These are phyloP conservation scores for Arachis stenosperma DNA, from an alignment of 306 rosid species.

Conservation along the genomic window DNA sequence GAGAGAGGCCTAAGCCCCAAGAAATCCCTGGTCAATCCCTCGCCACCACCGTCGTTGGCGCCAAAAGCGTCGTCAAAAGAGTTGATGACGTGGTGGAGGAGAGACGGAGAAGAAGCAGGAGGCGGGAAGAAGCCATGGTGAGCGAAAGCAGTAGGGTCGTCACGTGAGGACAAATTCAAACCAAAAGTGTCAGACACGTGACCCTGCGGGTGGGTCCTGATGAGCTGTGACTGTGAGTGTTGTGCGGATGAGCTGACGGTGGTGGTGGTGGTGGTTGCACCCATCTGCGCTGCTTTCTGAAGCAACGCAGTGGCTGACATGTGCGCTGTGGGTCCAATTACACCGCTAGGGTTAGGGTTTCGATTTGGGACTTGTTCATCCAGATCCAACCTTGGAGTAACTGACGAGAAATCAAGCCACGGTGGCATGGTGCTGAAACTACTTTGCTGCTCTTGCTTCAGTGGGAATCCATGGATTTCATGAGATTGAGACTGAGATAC, in stretches of 20 bases:
- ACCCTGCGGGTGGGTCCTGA: not conserved
- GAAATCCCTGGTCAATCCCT: conserved; percentile 71
- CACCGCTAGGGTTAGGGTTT: conserved; percentile 54
- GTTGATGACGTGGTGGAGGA: conserved; percentile 44
- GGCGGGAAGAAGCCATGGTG: not conserved
- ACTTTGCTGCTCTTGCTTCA: conserved; percentile 56
- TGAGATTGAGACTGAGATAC: not conserved
- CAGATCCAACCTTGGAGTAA: too few relatives aligned
- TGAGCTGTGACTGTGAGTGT: not conserved
- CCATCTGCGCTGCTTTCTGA: conserved; percentile 85
- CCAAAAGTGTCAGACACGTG: not conserved
- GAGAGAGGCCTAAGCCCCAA: conserved; percentile 69
- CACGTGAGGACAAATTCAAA: not conserved
- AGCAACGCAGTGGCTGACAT: conserved; percentile 87
- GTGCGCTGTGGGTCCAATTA: conserved; percentile 50
- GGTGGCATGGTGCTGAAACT: conserved; percentile 45
- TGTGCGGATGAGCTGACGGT: not conserved
- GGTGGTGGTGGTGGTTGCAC: conserved; percentile 49
- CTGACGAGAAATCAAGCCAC: not conserved
- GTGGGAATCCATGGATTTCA: not conserved
- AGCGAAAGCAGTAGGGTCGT: not conserved
- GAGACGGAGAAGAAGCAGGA: conserved; percentile 21
- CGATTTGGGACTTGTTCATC: conserved; percentile 48
- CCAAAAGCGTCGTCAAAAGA: conserved; percentile 54
- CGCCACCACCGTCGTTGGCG: not conserved